Conservation (phyloP, 768 basidiomycete species). For the Candolleomyces aberdarensis region DNA sequence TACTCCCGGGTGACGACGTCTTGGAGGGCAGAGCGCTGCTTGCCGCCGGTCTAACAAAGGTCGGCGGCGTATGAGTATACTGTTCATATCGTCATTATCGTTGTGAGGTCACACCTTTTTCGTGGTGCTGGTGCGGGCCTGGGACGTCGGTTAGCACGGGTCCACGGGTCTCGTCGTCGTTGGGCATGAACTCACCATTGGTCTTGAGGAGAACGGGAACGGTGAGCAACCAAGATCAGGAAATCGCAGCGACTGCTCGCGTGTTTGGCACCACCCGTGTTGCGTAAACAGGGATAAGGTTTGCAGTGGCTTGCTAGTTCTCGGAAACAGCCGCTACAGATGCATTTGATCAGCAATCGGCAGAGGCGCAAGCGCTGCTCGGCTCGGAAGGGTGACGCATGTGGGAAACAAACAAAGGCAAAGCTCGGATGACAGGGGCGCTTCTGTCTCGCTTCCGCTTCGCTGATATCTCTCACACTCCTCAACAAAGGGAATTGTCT, state of each 20-base stretch:
- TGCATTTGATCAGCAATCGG: background rate
- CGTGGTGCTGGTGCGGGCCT: constrained; percentile 51
- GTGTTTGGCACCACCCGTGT: constrained; percentile 39
- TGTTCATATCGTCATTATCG: background rate
- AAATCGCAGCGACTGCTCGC: constrained; percentile 15
- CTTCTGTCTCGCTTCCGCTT: too few relatives aligned
- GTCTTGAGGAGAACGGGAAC: constrained; percentile 63
- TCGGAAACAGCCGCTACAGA: constrained; percentile 29
- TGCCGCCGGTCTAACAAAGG: constrained; percentile 57
- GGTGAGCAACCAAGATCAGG: constrained; percentile 40
- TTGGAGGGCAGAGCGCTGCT: constrained; percentile 93
- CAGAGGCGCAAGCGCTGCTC: background rate
- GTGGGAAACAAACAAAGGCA: too few relatives aligned
- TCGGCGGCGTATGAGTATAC: background rate
- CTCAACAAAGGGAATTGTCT: background rate
- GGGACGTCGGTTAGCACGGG: constrained; percentile 6
- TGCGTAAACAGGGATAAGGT: constrained; percentile 50
- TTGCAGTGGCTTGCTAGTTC: constrained; percentile 49
- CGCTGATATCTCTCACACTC: too few relatives aligned
- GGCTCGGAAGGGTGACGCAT: too few relatives aligned
- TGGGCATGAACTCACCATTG: constrained; percentile 47
- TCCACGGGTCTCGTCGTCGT: constrained; percentile 4
- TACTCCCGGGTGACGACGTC: constrained; percentile 99
- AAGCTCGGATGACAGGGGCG: too few relatives aligned
- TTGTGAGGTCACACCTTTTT: constrained; percentile 47